Evolutionary conservation across 2,329 filamentous ascomycete species (phyloP).

Genomic region (Podosphaera xanthii): DNA sequence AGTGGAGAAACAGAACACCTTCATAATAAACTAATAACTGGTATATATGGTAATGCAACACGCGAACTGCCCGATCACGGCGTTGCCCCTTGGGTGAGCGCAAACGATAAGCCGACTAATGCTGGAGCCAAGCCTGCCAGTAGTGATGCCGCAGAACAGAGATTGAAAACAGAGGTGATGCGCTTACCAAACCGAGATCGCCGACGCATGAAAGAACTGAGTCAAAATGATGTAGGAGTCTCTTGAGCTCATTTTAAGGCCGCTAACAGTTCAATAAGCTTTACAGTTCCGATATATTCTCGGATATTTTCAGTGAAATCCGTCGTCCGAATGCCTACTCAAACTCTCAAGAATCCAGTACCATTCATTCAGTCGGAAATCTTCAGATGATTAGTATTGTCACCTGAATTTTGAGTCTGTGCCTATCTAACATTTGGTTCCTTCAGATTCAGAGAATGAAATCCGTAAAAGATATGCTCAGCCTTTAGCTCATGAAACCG

Average conservation of each 20-base stretch:
- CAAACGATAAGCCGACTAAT: conserved; percentile 41
- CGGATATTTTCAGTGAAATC: conserved; percentile 15
- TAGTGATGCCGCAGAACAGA: conserved; percentile 41
- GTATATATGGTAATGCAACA: conserved; percentile 46
- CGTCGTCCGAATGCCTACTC: conserved; percentile 15
- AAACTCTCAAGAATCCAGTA: conserved; percentile 35
- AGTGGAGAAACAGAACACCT: conserved; percentile 33
- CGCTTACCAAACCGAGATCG: conserved; percentile 43
- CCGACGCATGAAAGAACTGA: conserved; percentile 41
- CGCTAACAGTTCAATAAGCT: conserved; percentile 7
- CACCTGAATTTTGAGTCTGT: not conserved
- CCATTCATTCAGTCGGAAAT: conserved; percentile 40
- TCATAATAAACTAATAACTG: conserved; percentile 44
- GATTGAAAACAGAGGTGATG: conserved; percentile 47
- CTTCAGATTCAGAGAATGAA: conserved; percentile 38
- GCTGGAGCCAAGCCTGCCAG: conserved; percentile 37
- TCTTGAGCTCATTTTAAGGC: not conserved
- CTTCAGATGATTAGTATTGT: conserved; percentile 46
- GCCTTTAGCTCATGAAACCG: conserved; percentile 41
- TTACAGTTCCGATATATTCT: conserved; percentile 14
- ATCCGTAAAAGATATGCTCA: conserved; percentile 42
- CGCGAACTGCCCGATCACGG: conserved; percentile 45
- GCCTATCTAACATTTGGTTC: not conserved
- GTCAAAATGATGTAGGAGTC: conserved; percentile 32
- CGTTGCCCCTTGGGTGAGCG: conserved; percentile 47